Evolutionary conservation across 1,139 yeast species (phyloP).

Genomic region (Diutina pseudorugosa): DNA sequence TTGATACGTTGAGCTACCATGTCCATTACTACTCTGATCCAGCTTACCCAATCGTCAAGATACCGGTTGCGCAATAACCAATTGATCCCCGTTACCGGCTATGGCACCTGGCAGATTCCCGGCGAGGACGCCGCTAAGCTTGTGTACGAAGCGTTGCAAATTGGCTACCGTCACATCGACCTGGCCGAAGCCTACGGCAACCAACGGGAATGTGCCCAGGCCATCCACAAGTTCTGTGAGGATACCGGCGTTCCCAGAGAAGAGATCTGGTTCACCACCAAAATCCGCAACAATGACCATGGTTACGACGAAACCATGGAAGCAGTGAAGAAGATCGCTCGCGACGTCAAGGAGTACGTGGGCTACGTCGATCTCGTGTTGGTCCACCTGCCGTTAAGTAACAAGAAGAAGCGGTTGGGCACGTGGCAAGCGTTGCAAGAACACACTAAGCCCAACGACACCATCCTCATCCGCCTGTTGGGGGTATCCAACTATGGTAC

Average conservation of each 20-base stretch:
- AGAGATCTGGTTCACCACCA: slow-evolving; percentile 30
- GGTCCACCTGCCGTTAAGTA: slow-evolving; percentile 52
- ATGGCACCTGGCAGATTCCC: slow-evolving; percentile 45
- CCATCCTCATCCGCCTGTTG: slow-evolving; percentile 14
- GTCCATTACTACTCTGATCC: slow-evolving; percentile 6
- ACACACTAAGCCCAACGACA: slow-evolving; percentile 26
- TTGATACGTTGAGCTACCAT: too few species aligned
- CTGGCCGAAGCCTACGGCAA: slow-evolving; percentile 47
- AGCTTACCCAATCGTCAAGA: slow-evolving; percentile 9
- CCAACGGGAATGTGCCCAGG: slow-evolving; percentile 35
- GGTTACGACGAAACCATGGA: slow-evolving; percentile 46
- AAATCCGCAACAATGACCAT: slow-evolving; percentile 46
- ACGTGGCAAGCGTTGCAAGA: slow-evolving; percentile 56
- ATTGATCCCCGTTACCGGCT: slow-evolving; percentile 43
- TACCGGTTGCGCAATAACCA: slow-evolving; percentile 22
- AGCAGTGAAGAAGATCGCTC: slow-evolving; percentile 32
- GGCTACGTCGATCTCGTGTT: slow-evolving; percentile 40
- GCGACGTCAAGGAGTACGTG: slow-evolving; percentile 21
- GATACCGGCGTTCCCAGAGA: slow-evolving; percentile 11
- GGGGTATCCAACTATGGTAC: slow-evolving; percentile 3
- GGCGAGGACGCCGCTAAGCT: slow-evolving; percentile 22
- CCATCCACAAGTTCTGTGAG: slow-evolving; percentile 34
- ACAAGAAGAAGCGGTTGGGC: slow-evolving; percentile 35
- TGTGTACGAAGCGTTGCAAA: slow-evolving; percentile 40
- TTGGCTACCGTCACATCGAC: slow-evolving; percentile 65